A percentile compares a stretch with the other conserved stretches of the same genome.
Evolutionary conservation across 2,329 filamentous ascomycete species (phyloP).

Genomic region (Ceratocystis lukuohia): DNA sequence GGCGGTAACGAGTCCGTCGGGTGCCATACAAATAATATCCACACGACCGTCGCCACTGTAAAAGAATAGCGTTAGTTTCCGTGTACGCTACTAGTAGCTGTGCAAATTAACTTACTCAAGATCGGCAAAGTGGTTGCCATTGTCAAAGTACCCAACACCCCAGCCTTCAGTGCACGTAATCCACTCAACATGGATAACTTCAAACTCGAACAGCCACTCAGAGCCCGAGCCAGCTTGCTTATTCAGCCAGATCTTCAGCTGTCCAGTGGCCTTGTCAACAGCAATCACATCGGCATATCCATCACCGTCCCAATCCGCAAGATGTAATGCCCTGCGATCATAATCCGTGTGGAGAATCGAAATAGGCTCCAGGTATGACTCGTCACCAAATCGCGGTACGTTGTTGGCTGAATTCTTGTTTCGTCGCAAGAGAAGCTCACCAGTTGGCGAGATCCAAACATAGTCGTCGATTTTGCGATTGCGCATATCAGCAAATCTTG

Average conservation of each 20-base stretch:
- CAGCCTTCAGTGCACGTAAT: conserved; percentile 22
- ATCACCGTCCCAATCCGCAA: conserved; percentile 30
- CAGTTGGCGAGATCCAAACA: conserved; percentile 20
- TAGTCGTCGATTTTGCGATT: conserved; percentile 20
- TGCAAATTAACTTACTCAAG: conserved; percentile 20
- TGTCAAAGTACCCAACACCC: conserved; percentile 24
- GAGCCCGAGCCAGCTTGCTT: conserved; percentile 14
- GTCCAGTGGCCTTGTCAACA: conserved; percentile 17
- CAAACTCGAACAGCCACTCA: conserved; percentile 14
- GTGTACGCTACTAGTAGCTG: neutral
- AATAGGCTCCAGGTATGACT: neutral
- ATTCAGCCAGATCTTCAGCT: conserved; percentile 18
- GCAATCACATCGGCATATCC: conserved; percentile 25
- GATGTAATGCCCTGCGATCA: conserved; percentile 25
- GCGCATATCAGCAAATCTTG: conserved; percentile 18
- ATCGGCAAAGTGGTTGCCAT: conserved; percentile 26
- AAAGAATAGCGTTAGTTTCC: conserved; percentile 8
- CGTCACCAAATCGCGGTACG: neutral
- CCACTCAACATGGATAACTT: conserved; percentile 11
- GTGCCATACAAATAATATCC: conserved; percentile 27
- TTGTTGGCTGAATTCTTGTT: conserved; percentile 12
- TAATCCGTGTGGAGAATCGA: conserved; percentile 8
- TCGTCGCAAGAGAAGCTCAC: conserved; percentile 15
- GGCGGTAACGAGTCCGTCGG: conserved; percentile 23
- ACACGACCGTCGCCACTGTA: conserved; percentile 23